Evolutionary conservation across 2,329 filamentous ascomycete species (phyloP).

Genomic region (Neofusicoccum parvum): DNA sequence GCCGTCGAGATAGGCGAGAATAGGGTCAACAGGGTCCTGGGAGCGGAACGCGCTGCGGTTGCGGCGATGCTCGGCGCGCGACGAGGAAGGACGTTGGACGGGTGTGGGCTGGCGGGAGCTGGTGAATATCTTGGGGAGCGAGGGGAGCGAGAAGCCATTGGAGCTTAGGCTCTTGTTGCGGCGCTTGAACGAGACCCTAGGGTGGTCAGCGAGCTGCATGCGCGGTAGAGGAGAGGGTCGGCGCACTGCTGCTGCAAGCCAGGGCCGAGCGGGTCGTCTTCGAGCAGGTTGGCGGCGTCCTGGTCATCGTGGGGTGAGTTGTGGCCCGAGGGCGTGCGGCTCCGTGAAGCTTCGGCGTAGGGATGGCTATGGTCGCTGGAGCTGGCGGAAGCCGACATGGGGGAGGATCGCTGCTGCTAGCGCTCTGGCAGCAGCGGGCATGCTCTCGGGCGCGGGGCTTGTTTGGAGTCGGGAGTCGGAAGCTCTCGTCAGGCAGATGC

Average conservation of each 20-base stretch:
- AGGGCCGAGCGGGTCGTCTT: slow-evolving; percentile 58
- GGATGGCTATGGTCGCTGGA: slow-evolving; percentile 1
- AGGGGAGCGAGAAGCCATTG: slow-evolving; percentile 41
- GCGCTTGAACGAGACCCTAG: slow-evolving; percentile 70
- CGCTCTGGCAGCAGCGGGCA: slow-evolving; percentile 5
- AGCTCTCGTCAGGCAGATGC: background rate
- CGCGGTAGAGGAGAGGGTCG: background rate
- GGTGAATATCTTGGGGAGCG: slow-evolving; percentile 48
- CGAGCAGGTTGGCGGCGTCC: slow-evolving; percentile 54
- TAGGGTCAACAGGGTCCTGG: slow-evolving; percentile 40
- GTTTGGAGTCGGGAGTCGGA: background rate
- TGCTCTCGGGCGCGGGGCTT: background rate
- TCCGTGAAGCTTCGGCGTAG: slow-evolving; percentile 50
- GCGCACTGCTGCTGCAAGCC: background rate
- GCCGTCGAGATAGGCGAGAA: slow-evolving; percentile 46
- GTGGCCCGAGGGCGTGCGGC: slow-evolving; percentile 39
- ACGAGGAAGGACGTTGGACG: slow-evolving; percentile 31
- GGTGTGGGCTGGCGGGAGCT: slow-evolving; percentile 31
- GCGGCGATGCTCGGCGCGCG: slow-evolving; percentile 33
- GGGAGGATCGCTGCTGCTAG: background rate
- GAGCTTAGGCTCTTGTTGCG: slow-evolving; percentile 55
- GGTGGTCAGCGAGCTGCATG: slow-evolving; percentile 18
- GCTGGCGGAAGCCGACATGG: slow-evolving; percentile 12
- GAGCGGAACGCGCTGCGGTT: slow-evolving; percentile 30
- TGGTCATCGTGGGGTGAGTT: slow-evolving; percentile 45